Base-by-base conservation (phyloP, 768 basidiomycete species). In the Boletus rubropictus region DNA sequence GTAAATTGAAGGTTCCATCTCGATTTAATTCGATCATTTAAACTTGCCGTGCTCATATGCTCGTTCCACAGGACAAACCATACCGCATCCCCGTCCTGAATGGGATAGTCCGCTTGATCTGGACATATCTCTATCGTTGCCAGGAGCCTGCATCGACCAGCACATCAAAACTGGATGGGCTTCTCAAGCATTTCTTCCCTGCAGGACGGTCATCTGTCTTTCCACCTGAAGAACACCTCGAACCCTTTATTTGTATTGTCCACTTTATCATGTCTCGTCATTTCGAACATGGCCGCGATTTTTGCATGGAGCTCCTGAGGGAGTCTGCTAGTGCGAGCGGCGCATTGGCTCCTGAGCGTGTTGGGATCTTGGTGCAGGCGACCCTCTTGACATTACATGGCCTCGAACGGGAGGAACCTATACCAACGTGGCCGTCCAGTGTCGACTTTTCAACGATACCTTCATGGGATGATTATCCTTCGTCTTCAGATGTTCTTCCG, bases 101-200 rank as follows among this genome's bases (percentile, higher is more conserved):
- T 54, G 88, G 89, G 11, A 78, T 88, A 46, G 62, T 91, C 52
- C 82, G 94, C 8, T 66, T 96, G 34, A 69, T 93, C 28, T 97
- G 93, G 94, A 89, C 92, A 2, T 97, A 96, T 64, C 73, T 96
- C n/a, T 94, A 90, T 61, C 84, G 94, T 14, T 94, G 91, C 60
- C 82, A 86, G 53, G 94, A 97, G 64, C 77, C 86, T 5, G 70
- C 80, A 2, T 87, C 92, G 0, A 84, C 87, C 3, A 82, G 81
- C n/a, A 80, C 82, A n/a, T 69, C 80, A 24, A 90, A 85, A 59
- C 67, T 97, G 33, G 92, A 96, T 51, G 69, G 66, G 1, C 58
- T 94, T 32, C 60, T 89, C 41, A 89, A 82, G 55, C 72, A 82
- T 42, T 84, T 94, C 64, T 90, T 93, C 61, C 90, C 93, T 5